Evolutionary conservation across 306 rosid genomes (phyloP).

Genomic region (Vachellia collinsii): DNA sequence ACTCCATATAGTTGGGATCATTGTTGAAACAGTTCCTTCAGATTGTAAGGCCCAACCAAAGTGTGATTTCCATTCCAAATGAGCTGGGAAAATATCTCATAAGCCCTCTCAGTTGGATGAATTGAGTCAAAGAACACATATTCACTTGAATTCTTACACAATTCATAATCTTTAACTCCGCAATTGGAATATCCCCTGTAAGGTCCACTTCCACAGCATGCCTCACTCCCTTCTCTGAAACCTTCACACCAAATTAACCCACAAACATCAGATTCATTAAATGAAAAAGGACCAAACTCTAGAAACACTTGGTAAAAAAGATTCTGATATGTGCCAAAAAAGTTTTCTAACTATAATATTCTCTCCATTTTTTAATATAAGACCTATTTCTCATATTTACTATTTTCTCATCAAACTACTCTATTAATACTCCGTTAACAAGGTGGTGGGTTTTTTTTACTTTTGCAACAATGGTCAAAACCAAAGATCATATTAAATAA

Average conservation of each 20-base stretch:
- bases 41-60: background rate
- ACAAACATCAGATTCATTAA: background rate
- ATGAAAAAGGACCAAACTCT: too few relatives aligned
- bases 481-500: too few relatives aligned
- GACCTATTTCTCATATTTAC: too few relatives aligned
- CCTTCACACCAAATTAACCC: conserved; percentile 21
- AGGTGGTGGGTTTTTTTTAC: too few relatives aligned
- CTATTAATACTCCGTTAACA: too few relatives aligned
- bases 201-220: conserved; percentile 17
- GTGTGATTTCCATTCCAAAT: background rate
- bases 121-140: background rate
- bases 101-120: background rate
- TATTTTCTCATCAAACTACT: too few relatives aligned
- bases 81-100: background rate
- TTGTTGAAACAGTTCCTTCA: background rate
- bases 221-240: conserved; percentile 34
- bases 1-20: background rate
- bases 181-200: background rate
- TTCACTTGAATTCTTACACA: background rate
- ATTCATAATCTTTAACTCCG: background rate
- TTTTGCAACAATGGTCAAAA: too few relatives aligned
- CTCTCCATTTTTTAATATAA: too few relatives aligned
- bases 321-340: too few relatives aligned
- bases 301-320: too few relatives aligned
- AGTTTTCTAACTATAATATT: too few relatives aligned